phyloP scores from a whole-genome alignment of 169 alveolate species.

The Eimeria maxima region DNA sequence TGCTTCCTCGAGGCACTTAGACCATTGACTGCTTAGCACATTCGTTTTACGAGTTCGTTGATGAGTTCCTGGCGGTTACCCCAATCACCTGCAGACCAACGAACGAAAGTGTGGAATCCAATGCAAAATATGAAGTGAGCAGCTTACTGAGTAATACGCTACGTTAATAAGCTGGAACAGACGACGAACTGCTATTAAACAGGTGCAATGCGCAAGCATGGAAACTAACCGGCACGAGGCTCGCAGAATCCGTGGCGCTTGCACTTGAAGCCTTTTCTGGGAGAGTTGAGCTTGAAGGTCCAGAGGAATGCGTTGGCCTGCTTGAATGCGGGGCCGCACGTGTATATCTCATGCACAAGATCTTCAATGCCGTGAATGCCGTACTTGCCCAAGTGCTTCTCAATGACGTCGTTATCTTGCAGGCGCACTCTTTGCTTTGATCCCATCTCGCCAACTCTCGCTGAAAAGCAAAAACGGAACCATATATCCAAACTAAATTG shows the following conservation, averaged over 20 bases:
- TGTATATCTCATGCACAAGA: slow-evolving; percentile 98
- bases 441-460: slow-evolving; percentile 91
- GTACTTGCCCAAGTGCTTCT: slow-evolving; percentile 91
- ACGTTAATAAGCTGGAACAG: not conserved
- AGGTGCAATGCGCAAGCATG: slow-evolving; percentile 92
- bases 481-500: not conserved
- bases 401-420: slow-evolving; percentile 93
- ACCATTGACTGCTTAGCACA: slow-evolving; percentile 70
- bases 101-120: not conserved
- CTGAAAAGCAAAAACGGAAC: slow-evolving; percentile 12
- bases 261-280: slow-evolving; percentile 98
- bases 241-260: slow-evolving; percentile 98
- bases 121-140: too few species aligned
- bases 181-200: slow-evolving; percentile 79
- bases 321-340: slow-evolving; percentile 99
- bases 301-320: slow-evolving; percentile 99
- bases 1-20: not conserved
- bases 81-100: slow-evolving; percentile 88
- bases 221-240: slow-evolving; percentile 98
- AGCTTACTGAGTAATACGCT: too few species aligned
- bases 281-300: slow-evolving; percentile 99
- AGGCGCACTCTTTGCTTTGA: slow-evolving; percentile 96
- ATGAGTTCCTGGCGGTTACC: slow-evolving; percentile 93
- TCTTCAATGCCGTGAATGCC: slow-evolving; percentile 97
- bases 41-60: slow-evolving; percentile 86